These are phyloP conservation scores for Neofusicoccum umdonicola DNA, from an alignment of 2,329 filamentous ascomycete species.

Conservation along the genomic window DNA sequence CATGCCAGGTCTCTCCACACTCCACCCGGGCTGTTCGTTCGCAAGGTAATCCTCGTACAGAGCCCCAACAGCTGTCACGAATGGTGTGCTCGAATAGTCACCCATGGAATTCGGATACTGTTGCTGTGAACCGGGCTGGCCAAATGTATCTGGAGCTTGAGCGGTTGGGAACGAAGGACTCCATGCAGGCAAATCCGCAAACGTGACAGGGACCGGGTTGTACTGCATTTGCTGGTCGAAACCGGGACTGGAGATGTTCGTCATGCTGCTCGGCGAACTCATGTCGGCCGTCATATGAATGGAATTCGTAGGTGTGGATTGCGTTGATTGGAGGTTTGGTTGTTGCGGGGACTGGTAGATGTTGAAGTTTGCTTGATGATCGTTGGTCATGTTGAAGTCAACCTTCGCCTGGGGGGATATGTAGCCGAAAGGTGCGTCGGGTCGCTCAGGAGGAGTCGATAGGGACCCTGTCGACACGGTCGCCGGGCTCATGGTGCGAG, in stretches of 20 bases:
- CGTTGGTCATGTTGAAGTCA: slow-evolving; percentile 23
- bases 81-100: not conserved
- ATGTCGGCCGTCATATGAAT: not conserved
- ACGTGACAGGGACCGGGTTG: slow-evolving; percentile 34
- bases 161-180: slow-evolving; percentile 36
- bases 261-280: slow-evolving; percentile 2
- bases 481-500: slow-evolving; percentile 46
- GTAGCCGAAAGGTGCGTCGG: slow-evolving; percentile 36
- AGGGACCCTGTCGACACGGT: slow-evolving; percentile 38
- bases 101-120: not conserved
- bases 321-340: slow-evolving; percentile 25
- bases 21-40: slow-evolving; percentile 55
- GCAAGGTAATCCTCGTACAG: slow-evolving; percentile 43
- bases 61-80: slow-evolving; percentile 3
- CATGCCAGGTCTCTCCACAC: slow-evolving; percentile 32
- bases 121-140: slow-evolving; percentile 25
- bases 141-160: slow-evolving; percentile 27
- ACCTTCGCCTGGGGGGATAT: slow-evolving; percentile 32
- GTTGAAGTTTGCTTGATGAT: slow-evolving; percentile 23
- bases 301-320: slow-evolving; percentile 23
- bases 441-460: slow-evolving; percentile 35
- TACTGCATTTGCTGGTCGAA: slow-evolving; percentile 22
- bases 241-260: not conserved
- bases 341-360: slow-evolving; percentile 22
- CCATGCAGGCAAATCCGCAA: slow-evolving; percentile 37